Conservation (phyloP, 1,284 basidiomycete species). For the Cronartium quercuum region DNA sequence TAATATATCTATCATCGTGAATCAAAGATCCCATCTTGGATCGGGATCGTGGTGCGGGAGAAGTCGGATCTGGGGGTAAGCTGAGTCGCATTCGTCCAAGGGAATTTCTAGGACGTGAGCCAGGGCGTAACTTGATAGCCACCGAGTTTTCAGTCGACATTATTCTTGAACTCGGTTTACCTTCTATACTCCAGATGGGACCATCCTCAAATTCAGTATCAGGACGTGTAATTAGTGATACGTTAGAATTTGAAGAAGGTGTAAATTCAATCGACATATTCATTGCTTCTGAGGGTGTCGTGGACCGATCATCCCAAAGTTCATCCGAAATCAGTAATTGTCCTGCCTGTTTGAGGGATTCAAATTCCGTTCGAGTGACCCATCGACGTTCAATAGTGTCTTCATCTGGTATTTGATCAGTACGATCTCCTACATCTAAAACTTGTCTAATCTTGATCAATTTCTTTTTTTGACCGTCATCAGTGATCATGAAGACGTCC, state of each 20-base stretch:
- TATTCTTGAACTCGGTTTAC: slow-evolving; percentile 8
- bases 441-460: slow-evolving; percentile 20
- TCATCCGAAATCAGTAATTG: slow-evolving; percentile 1
- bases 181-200: slow-evolving; percentile 34
- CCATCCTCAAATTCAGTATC: slow-evolving; percentile 11
- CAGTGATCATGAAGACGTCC: slow-evolving; percentile 25
- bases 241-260: slow-evolving; percentile 7
- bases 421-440: slow-evolving; percentile 4
- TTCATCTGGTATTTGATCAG: not conserved
- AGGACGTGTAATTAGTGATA: not conserved
- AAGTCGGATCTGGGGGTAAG: slow-evolving; percentile 21
- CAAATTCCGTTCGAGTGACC: slow-evolving; percentile 28
- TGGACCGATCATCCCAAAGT: slow-evolving; percentile 21
- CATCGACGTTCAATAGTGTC: slow-evolving; percentile 24
- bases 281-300: not conserved
- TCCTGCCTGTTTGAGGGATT: slow-evolving; percentile 9
- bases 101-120: slow-evolving; percentile 25
- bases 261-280: not conserved
- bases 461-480: slow-evolving; percentile 29
- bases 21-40: slow-evolving; percentile 10
- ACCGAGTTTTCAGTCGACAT: slow-evolving; percentile 4
- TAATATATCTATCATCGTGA: not conserved
- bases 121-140: slow-evolving; percentile 7
- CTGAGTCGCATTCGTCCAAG: slow-evolving; percentile 34
- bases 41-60: slow-evolving; percentile 15